Evolutionary conservation across 163 green algal genomes (phyloP).

Genomic region (Dunaliella salina): DNA sequence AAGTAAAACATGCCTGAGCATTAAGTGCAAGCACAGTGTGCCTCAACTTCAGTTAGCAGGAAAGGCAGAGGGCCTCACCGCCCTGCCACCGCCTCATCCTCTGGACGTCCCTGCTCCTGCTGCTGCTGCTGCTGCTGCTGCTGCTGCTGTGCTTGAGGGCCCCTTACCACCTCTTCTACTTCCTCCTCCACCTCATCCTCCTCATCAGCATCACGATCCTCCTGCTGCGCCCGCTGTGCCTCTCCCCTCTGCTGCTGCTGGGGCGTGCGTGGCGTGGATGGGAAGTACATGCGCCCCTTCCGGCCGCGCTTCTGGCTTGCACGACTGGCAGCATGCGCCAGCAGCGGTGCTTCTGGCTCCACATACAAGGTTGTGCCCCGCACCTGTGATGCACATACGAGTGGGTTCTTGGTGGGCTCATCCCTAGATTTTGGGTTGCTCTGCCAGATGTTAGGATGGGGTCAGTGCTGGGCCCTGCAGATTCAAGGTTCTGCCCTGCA

Average conservation of each 20-base stretch:
- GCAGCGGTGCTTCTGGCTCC: neutral
- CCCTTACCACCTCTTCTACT: neutral
- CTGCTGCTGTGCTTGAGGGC: neutral
- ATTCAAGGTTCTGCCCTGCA: no score
- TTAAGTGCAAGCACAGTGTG: no score
- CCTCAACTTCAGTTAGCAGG: no score
- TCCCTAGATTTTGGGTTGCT: neutral
- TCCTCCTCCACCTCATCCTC: neutral
- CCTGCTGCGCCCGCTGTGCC: neutral
- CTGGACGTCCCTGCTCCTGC: slow-evolving; percentile 4
- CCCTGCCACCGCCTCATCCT: neutral
- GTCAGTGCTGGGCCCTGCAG: neutral
- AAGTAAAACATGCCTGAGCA: no score
- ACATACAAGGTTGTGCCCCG: neutral
- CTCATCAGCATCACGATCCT: neutral
- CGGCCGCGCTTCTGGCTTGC: neutral
- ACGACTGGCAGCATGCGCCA: neutral
- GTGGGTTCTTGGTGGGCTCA: neutral
- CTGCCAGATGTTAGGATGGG: neutral
- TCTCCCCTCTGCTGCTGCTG: slow-evolving; percentile 6
- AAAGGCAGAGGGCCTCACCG: neutral
- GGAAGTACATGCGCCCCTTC: neutral
- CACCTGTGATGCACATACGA: neutral
- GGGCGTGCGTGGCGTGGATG: neutral
- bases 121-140: slow-evolving; percentile 13